A percentile compares a stretch with the other conserved stretches of the same genome.
Conservation (phyloP, 495 filamentous ascomycete genomes). For the Annulohypoxylon bovei region DNA sequence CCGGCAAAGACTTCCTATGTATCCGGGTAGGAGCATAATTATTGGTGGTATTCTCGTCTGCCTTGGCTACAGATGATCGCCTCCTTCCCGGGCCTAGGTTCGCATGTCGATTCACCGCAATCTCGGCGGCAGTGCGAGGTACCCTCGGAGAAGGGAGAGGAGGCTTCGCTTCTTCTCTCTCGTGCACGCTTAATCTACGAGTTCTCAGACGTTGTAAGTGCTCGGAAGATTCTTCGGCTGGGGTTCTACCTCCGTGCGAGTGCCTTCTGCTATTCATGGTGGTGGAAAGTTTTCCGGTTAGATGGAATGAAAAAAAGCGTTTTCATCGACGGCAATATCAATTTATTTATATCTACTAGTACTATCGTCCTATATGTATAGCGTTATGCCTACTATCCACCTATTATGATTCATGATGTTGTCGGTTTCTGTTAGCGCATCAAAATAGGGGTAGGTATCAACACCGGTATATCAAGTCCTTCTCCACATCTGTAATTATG, state of each 20-base stretch:
- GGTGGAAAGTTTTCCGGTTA: too few species aligned
- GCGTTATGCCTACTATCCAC: not conserved
- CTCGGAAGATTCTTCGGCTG: not conserved
- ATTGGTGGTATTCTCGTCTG: not conserved
- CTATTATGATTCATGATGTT: not conserved
- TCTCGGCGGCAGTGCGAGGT: not conserved
- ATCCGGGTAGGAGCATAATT: not conserved
- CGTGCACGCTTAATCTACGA: not conserved
- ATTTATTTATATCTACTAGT: not conserved
- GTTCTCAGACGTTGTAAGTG: not conserved
- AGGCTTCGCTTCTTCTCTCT: not conserved
- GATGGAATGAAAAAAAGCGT: not conserved
- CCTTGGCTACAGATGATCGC: not conserved
- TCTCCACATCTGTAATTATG: slow-evolving; percentile 1
- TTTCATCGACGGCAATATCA: not conserved
- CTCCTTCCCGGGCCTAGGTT: not conserved
- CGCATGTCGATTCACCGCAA: not conserved
- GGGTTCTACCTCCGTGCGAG: not conserved
- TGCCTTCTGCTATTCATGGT: not conserved
- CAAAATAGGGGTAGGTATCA: not conserved
- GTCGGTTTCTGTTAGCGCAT: not conserved
- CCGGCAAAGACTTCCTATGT: not conserved
- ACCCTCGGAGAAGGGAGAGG: not conserved
- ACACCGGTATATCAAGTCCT: not conserved
- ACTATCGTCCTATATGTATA: not conserved